These are phyloP conservation scores for Penicillium sp. DNA, from an alignment of 2,329 filamentous ascomycete genomes.

Conservation along the genomic window DNA sequence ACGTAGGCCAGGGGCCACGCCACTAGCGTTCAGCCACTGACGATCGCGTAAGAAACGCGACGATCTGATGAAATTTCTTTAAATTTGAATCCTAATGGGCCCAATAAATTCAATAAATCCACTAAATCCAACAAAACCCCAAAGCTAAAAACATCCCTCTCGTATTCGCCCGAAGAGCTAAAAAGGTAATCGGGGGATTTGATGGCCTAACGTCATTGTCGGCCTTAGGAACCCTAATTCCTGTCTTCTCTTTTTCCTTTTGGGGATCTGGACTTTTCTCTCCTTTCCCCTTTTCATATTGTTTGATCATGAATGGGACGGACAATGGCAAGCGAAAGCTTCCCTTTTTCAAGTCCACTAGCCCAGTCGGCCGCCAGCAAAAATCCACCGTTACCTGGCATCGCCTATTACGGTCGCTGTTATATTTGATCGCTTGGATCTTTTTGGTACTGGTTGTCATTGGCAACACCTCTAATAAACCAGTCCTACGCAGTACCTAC, in stretches of 20 bases:
- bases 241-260: neutral
- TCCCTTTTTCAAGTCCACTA: conserved; percentile 27
- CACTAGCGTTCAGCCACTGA: conserved; percentile 25
- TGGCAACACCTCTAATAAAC: conserved; percentile 66
- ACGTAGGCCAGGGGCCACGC: conserved; percentile 6
- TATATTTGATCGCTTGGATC: conserved; percentile 72
- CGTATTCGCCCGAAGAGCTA: neutral
- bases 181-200: neutral
- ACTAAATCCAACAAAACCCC: too few relatives aligned
- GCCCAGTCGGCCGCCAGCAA: conserved; percentile 31
- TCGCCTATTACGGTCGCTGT: conserved; percentile 63
- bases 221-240: neutral
- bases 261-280: neutral
- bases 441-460: conserved; percentile 81
- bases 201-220: conserved; percentile 14
- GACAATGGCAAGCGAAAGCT: conserved; percentile 24
- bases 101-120: too few relatives aligned
- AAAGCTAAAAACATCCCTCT: too few relatives aligned
- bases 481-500: conserved; percentile 68
- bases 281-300: neutral
- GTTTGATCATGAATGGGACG: conserved; percentile 17
- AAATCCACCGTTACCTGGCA: conserved; percentile 52
- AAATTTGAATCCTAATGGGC: neutral
- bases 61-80: conserved; percentile 2
- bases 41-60: conserved; percentile 19